A percentile compares a stretch with the other conserved stretches of the same genome.
These are phyloP conservation scores for Gnaphalium uliginosum DNA, from an alignment of 129 eudicot genomes.

Conservation along the genomic window DNA sequence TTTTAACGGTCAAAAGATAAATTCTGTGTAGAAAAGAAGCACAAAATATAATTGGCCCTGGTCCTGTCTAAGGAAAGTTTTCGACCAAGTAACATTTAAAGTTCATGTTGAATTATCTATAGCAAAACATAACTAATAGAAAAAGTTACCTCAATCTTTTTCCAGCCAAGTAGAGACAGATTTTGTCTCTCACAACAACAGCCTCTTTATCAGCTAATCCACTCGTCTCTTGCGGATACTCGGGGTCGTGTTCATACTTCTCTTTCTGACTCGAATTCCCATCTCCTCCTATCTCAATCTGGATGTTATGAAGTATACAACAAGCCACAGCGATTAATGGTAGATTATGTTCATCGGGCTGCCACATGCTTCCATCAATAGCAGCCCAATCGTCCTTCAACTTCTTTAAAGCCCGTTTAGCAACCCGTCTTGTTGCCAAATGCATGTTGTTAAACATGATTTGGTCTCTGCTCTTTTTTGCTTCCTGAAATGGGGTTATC, in stretches of 20 bases:
- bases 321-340: constrained; percentile 56
- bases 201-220: constrained; percentile 37
- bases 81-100: not conserved
- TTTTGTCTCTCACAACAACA: constrained; percentile 46
- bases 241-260: constrained; percentile 44
- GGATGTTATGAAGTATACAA: constrained; percentile 65
- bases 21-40: not conserved
- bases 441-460: constrained; percentile 48
- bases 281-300: constrained; percentile 58
- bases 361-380: constrained; percentile 66
- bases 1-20: not conserved
- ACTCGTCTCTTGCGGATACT: constrained; percentile 45
- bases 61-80: not conserved
- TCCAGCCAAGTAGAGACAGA: constrained; percentile 45
- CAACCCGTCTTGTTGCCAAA: constrained; percentile 49
- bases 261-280: constrained; percentile 23
- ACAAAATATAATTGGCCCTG: not conserved
- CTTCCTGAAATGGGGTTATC: constrained; percentile 61
- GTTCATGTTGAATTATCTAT: not conserved
- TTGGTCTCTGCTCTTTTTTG: constrained; percentile 25
- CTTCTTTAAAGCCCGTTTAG: constrained; percentile 51
- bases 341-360: constrained; percentile 56
- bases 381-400: constrained; percentile 64
- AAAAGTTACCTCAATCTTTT: constrained; percentile 7
- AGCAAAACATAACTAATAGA: constrained; percentile 7